Base-by-base conservation (phyloP, 306 rosid species). In the Vigna trinervia region DNA sequence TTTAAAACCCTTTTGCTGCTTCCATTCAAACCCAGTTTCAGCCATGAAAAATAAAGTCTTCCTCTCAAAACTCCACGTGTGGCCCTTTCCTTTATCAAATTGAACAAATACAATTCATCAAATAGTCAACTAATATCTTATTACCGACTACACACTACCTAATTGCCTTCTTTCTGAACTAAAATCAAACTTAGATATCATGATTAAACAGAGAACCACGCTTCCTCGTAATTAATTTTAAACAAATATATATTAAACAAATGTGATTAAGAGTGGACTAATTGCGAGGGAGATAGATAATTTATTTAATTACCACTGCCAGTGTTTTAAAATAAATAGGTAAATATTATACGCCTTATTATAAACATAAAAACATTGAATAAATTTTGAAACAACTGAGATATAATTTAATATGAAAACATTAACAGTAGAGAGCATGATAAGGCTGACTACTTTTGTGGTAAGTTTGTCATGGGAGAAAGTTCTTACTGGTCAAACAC, bases 91-190 rank as follows among this genome's bases (percentile, higher is more conserved):
- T 23, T 50, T 48, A 22, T 63, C 63, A 22, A 76, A 65, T 32
- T 43, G 12, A 75, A 47, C 47, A 19, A 47, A 62, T 60, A 60
- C 43, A 43, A 9, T 43, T 51, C 45, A 23, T 38, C 50, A 39
- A 36, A 61, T 75, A 36, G 74, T 81, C 81, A 75, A 81, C 74
- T 61, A 81, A 76, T 51, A 60, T 60, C 54, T 70, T 69, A 69
- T 75, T 66, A 73, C 46, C 9, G 72, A 36, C n/a, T 39, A 20
- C 34, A 45, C 19, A 71, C 20, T 11, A 20, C 64, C 71, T 46
- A 71, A 64, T 65, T 19, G 11, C 14, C 45, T n/a, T 30, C 69
- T 17, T 3, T 45, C 2, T 59, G 4, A 58, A 73, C 43, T 73
- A 30, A 30, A 3, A 30, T 2, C 39, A 58, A 73, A 38, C 45